Evolutionary conservation across 1,284 basidiomycete genomes (phyloP), one percentile per base, ranked within the genome.

Genomic region (Apiotrichum veenhuisii): DNA sequence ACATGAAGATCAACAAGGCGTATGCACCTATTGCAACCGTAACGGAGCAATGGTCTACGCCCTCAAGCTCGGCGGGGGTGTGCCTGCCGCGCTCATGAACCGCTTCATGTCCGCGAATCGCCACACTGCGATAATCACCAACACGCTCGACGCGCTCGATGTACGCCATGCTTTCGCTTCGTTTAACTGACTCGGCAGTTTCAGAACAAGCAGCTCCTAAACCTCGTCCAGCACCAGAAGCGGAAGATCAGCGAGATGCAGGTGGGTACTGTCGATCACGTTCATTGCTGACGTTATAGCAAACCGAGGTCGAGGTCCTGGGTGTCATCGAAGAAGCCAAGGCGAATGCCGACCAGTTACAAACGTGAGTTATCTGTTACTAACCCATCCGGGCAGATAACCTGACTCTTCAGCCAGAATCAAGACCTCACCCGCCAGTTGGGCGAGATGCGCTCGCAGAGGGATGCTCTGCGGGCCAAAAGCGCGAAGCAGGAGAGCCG

Each of bases 11-110:
- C 52, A 58, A 20, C 20, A 20, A 5, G 61, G 58, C 15, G 40
- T 47, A 1, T 69, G 67, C 41, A 52, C 57, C 5, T 42, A 62
- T 57, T 47, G 63, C 56, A 12, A 54, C 23, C 41, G 51, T n/a
- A 12, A 57, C 54, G 54, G 36, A 22, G 62, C 61, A 26, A 38
- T 50, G 11, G 37, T 44, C 23, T 34, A 58, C 14, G 40, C 42
- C 18, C 54, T 68, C 34, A 52, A 63, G 26, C 30, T n/a, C 20
- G 45, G n/a, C n/a, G n/a, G 62, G 36, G 50, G 20, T 8, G 40
- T 59, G 7, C 48, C 53, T 0, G 14, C 43, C 4, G 11, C 8
- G 5, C 18, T 61, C 11, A 9, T n/a, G 37, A 9, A 12, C 5
- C 58, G 36, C 26, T 58, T 58, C 38, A 33, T 43, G 22, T 22